These are phyloP conservation scores for Solanum appendiculatum DNA, from an alignment of 257 asterid genomes.

Conservation along the genomic window DNA sequence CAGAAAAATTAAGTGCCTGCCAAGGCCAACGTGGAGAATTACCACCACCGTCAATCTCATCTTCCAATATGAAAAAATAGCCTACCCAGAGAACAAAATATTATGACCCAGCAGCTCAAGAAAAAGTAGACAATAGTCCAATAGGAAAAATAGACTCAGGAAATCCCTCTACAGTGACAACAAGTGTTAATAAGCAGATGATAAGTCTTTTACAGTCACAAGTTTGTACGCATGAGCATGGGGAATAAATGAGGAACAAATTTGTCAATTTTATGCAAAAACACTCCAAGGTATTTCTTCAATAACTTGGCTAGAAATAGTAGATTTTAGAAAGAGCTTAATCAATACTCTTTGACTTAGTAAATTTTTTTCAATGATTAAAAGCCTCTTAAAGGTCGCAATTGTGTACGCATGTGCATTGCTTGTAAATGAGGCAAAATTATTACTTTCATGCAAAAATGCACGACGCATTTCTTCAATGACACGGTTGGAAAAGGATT, in stretches of 20 bases:
- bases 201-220: not conserved
- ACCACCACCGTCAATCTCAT: constrained; percentile 3
- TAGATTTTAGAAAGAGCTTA: not conserved
- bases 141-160: not conserved
- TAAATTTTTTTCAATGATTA: not conserved
- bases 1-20: constrained; percentile 2
- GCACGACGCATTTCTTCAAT: not conserved
- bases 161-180: not conserved
- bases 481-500: not conserved
- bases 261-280: not conserved
- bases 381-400: not conserved
- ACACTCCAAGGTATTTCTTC: not conserved
- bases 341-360: not conserved
- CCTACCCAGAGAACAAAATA: not conserved
- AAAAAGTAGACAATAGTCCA: not conserved
- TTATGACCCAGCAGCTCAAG: not conserved
- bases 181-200: not conserved
- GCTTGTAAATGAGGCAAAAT: not conserved
- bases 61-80: not conserved
- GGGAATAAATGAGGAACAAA: not conserved
- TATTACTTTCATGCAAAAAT: not conserved
- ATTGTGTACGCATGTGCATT: not conserved
- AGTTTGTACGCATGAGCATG: not conserved
- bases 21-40: not conserved
- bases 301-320: not conserved